Evolutionary conservation across 352 stramenopile genomes (phyloP).

Genomic region (Phytophthora pisi): DNA sequence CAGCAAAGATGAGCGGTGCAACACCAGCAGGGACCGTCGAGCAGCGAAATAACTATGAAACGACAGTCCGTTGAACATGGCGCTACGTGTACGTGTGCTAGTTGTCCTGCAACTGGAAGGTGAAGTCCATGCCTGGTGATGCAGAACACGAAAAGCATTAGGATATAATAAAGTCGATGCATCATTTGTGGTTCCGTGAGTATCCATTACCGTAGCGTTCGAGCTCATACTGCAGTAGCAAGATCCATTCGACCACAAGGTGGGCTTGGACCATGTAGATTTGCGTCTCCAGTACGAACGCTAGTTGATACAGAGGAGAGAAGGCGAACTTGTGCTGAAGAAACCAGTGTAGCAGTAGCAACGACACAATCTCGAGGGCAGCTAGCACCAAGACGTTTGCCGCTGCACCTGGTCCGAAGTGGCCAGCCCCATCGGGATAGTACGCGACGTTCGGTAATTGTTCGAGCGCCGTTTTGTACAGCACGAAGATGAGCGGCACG

Average conservation of each 20-base stretch:
- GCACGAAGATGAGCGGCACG: neutral
- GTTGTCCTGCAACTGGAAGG: slow-evolving; percentile 1
- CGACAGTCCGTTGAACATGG: no score
- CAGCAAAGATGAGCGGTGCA: neutral
- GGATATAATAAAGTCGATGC: neutral
- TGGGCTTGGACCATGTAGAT: neutral
- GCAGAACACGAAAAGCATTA: neutral
- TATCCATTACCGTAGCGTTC: neutral
- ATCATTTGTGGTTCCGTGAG: neutral
- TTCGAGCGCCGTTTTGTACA: neutral
- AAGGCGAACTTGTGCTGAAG: neutral
- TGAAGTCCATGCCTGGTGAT: neutral
- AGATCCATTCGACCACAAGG: neutral
- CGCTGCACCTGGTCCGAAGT: neutral
- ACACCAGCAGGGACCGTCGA: neutral
- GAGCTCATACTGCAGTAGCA: neutral
- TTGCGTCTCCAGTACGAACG: neutral
- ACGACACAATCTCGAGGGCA: neutral
- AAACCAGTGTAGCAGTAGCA: neutral
- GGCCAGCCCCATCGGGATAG: neutral
- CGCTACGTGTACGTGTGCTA: no score
- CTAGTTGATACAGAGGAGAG: neutral
- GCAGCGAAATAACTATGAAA: no score
- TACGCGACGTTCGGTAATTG: neutral
- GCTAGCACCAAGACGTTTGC: neutral